phyloP scores from a whole-genome alignment of 2,329 filamentous ascomycete species.

The Aspergillus unguis region DNA sequence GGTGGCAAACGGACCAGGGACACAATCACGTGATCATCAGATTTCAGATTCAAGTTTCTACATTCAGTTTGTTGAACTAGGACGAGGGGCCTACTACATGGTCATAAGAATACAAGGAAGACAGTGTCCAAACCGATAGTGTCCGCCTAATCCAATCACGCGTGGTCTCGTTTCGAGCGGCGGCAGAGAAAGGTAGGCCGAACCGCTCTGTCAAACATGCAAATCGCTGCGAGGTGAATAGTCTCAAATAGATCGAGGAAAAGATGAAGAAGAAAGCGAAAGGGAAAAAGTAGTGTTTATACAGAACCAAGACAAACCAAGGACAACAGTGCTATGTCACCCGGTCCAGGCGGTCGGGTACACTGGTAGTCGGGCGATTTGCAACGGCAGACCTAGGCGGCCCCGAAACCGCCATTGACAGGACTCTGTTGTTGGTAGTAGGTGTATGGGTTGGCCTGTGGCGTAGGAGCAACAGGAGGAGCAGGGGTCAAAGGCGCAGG shows the following conservation, averaged over 20 bases:
- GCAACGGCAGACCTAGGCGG: background rate
- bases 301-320: constrained; percentile 8
- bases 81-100: constrained; percentile 17
- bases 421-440: constrained; percentile 33
- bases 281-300: constrained; percentile 12
- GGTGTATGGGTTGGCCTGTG: constrained; percentile 25
- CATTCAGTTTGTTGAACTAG: constrained; percentile 2
- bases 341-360: too few relatives aligned
- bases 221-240: constrained; percentile 28
- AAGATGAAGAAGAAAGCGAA: background rate
- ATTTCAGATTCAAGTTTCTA: background rate
- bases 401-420: constrained; percentile 24
- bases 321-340: background rate
- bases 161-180: constrained; percentile 20
- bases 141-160: constrained; percentile 22
- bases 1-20: constrained; percentile 11
- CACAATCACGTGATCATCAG: constrained; percentile 26
- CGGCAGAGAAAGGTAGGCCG: constrained; percentile 9
- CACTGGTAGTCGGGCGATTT: background rate
- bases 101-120: constrained; percentile 31
- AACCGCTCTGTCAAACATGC: constrained; percentile 12
- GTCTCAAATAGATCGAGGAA: constrained; percentile 9
- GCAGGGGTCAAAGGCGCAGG: constrained; percentile 13
- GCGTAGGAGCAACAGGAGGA: constrained; percentile 17
- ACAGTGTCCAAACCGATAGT: constrained; percentile 24